A percentile compares a stretch with the other conserved stretches of the same genome.
Conservation (phyloP, 2,329 filamentous ascomycete genomes). For the Magnaporthiopsis incrustans region DNA sequence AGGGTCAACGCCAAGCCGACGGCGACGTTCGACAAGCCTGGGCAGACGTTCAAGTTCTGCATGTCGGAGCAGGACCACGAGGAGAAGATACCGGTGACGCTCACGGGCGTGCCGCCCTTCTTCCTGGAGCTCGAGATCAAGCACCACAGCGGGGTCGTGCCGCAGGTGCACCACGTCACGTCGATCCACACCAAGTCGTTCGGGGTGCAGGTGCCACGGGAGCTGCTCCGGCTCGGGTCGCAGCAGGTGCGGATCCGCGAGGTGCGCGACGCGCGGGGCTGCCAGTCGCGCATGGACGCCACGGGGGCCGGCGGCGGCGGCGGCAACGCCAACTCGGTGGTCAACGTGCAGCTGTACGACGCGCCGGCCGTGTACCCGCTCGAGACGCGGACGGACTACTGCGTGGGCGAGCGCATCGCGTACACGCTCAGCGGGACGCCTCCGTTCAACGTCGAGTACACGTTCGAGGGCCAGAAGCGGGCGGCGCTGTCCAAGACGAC, state of each 20-base stretch:
- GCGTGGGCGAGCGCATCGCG: conserved; percentile 87
- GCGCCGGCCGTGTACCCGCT: conserved; percentile 85
- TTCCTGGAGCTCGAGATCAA: conserved; percentile 87
- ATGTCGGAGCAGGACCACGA: conserved; percentile 73
- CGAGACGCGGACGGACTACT: conserved; percentile 80
- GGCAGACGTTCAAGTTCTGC: conserved; percentile 93
- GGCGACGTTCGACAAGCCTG: conserved; percentile 74
- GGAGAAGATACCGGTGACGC: conserved; percentile 78
- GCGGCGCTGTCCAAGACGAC: conserved; percentile 74
- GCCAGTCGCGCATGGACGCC: conserved; percentile 38
- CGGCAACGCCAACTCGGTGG: conserved; percentile 55
- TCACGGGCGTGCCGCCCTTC: conserved; percentile 82
- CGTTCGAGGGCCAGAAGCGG: conserved; percentile 69
- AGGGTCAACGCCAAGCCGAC: conserved; percentile 76
- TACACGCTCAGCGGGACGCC: conserved; percentile 86
- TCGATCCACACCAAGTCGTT: conserved; percentile 69
- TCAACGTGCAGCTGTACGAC: conserved; percentile 88
- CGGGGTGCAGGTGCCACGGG: conserved; percentile 75
- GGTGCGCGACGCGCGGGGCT: conserved; percentile 80
- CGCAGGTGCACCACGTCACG: conserved; percentile 74
- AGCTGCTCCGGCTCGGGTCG: conserved; percentile 77
- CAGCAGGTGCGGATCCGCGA: conserved; percentile 85
- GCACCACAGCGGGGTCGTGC: conserved; percentile 71
- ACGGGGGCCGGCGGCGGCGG: neutral
- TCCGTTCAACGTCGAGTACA: conserved; percentile 90